phyloP scores from a whole-genome alignment of 2,329 filamentous ascomycete genomes.

The Berkeleyomyces rouxiae region DNA sequence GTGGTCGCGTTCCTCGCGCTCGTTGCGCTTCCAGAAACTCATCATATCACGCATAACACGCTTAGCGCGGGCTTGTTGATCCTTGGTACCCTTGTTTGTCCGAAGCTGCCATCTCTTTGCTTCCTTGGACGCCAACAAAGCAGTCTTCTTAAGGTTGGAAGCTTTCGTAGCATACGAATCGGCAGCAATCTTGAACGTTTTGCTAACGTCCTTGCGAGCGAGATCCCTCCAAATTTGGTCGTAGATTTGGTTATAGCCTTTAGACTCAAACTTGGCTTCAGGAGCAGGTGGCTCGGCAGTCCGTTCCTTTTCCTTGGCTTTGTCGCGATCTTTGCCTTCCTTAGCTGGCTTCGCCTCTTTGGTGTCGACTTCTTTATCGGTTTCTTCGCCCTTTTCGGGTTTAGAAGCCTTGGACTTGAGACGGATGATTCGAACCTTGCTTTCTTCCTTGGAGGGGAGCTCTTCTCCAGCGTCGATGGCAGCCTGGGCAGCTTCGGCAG shows the following conservation, averaged over 20 bases:
- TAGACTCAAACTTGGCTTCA: constrained; percentile 60
- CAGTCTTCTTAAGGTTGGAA: constrained; percentile 96
- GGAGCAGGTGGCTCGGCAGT: constrained; percentile 35
- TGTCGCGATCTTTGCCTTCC: constrained; percentile 28
- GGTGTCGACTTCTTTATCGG: constrained; percentile 23
- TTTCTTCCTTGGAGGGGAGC: constrained; percentile 42
- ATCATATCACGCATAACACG: constrained; percentile 99
- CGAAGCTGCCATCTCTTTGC: constrained; percentile 92
- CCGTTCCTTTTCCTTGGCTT: constrained; percentile 28
- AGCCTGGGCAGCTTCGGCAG: constrained; percentile 74
- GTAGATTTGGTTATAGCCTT: constrained; percentile 92
- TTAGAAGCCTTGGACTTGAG: constrained; percentile 29
- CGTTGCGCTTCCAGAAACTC: constrained; percentile 98
- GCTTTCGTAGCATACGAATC: constrained; percentile 74
- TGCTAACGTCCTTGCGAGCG: constrained; percentile 81
- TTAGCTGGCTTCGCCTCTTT: constrained; percentile 30
- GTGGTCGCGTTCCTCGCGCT: constrained; percentile 87
- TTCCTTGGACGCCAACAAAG: constrained; percentile 90
- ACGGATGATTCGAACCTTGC: constrained; percentile 47
- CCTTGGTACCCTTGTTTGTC: constrained; percentile 97
- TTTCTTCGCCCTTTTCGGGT: constrained; percentile 17
- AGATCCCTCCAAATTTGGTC: constrained; percentile 95
- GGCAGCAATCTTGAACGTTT: constrained; percentile 75
- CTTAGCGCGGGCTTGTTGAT: constrained; percentile 91
- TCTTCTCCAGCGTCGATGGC: constrained; percentile 67